Base-by-base conservation (phyloP, 208 protist species). In the Porcisia hertigi region DNA sequence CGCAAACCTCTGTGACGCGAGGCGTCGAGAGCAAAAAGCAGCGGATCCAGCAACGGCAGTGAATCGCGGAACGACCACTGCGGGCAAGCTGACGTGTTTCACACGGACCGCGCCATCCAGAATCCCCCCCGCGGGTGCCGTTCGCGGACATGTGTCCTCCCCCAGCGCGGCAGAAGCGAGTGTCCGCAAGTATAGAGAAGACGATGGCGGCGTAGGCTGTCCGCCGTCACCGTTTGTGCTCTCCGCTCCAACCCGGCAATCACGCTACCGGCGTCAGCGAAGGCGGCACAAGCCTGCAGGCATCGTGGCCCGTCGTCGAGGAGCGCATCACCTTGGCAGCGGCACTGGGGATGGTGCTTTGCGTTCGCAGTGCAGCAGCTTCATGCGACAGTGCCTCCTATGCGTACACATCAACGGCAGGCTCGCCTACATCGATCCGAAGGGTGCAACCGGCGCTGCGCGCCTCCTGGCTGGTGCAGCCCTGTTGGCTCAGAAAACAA, bases 391-490 rank as follows among this genome's bases (percentile, higher is more conserved):
- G 52, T 71, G 72, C 36, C 78, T 86, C 7, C 70, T 86, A 11
- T 86, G 82, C 54, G 39, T 86, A n/a, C 75, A 73, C 54, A 47
- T 86, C 43, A 78, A 81, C 60, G 78, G 78, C 39, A 79, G 72
- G 14, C 41, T 81, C 34, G 83, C 78, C 14, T 86, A 86, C 82
- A 81, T 86, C 65, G 78, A 86, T 41, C 82, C 78, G 1, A 73
- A 76, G 30, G 69, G 59, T 20, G 82, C 82, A 2, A 86, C 82
- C 3, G 72, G 82, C 8, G 71, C 78, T 25, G 75, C 66, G n/a
- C 75, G 76, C 64, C 70, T 86, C 3, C 74, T 86, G 30, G 82
- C 75, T 2, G 82, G 82, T 63, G 82, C 82, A 0, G 82, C 67
- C 39, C 62, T 86, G 39, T 60, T 82, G 11, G 77, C 78, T 16